These are phyloP conservation scores for Cicer cuneatum DNA, from an alignment of 306 rosid genomes.

Conservation along the genomic window DNA sequence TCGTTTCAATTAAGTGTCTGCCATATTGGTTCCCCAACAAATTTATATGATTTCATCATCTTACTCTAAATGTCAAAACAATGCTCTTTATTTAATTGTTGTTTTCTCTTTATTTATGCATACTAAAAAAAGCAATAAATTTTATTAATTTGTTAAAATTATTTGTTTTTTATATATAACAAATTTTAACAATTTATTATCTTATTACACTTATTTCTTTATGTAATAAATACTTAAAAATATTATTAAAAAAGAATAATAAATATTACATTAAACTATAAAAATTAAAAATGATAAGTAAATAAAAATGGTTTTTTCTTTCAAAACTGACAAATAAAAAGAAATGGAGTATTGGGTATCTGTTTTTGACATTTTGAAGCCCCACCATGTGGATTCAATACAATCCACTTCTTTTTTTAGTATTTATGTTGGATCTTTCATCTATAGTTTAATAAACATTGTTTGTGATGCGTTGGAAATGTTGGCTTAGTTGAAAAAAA, in stretches of 20 bases:
- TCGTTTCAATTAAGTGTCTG: slow-evolving; percentile 44
- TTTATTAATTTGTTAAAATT: no score
- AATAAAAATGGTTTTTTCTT: no score
- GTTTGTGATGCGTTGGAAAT: slow-evolving; percentile 47
- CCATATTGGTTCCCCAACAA: slow-evolving; percentile 49
- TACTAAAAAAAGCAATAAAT: no score
- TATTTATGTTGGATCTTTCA: slow-evolving; percentile 40
- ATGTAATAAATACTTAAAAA: no score
- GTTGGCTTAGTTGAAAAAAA: slow-evolving; percentile 45
- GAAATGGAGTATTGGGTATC: not conserved
- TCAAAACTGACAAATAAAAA: no score
- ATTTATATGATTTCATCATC: slow-evolving; percentile 47
- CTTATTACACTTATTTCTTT: no score
- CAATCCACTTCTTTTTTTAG: slow-evolving; percentile 32
- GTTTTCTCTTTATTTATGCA: no score
- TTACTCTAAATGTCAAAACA: slow-evolving; percentile 22
- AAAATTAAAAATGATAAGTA: no score
- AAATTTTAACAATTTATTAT: no score
- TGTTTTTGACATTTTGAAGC: slow-evolving; percentile 28
- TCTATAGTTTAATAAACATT: slow-evolving; percentile 17
- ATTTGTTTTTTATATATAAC: no score
- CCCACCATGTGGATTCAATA: slow-evolving; percentile 48
- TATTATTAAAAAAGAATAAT: no score
- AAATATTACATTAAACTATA: no score
- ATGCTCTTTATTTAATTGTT: not conserved